Evolutionary conservation across 192 early-diverging fungal genomes (phyloP), one percentile per base, ranked within the genome.

Genomic region (Rhizoclosmatium globosum): DNA sequence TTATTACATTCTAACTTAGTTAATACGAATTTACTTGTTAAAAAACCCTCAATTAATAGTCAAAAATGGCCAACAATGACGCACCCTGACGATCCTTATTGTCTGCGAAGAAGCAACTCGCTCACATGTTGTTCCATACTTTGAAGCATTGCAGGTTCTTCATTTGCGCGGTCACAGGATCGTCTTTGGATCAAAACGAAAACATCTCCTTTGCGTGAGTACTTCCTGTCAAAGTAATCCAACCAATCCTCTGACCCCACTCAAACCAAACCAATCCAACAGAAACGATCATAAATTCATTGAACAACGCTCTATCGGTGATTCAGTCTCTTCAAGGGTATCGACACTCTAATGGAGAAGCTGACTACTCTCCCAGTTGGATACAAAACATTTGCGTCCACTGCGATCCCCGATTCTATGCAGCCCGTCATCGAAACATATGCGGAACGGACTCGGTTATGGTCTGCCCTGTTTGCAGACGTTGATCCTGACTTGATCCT

Each of bases 101-200:
- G 70, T 23, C 7, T 21, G 44, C 2, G 70, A 72, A 21, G 47
- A 21, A 15, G 70, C 43, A 0, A 39, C 70, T 13, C 70, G 70
- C 31, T 72, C 70, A 4, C 70, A 72, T 47, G 70, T 72, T 3
- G 70, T 57, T 6, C 70, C 70, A 0, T 57, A 43, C 57, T 72
- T 72, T 58, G 44, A 72, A 17, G 38, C 47, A 9, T 21, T 50
- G 2, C 44, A 42, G n/a, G 17, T 72, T 50, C 70, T 72, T 15
- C 70, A 72, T 44, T 46, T 57, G n/a, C 9, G 70, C 9, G 44
- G 44, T 57, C 70, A 72, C 47, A 53, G 19, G 2, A 59, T 72
- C 57, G 38, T 57, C 17, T 72, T 47, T 42, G 43, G 48, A 15
- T 21, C 70, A 15, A 21, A 21, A 19, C 13, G 9, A 72, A 17